These are phyloP conservation scores for Malus asiatica DNA, from an alignment of 306 rosid genomes.

Conservation along the genomic window DNA sequence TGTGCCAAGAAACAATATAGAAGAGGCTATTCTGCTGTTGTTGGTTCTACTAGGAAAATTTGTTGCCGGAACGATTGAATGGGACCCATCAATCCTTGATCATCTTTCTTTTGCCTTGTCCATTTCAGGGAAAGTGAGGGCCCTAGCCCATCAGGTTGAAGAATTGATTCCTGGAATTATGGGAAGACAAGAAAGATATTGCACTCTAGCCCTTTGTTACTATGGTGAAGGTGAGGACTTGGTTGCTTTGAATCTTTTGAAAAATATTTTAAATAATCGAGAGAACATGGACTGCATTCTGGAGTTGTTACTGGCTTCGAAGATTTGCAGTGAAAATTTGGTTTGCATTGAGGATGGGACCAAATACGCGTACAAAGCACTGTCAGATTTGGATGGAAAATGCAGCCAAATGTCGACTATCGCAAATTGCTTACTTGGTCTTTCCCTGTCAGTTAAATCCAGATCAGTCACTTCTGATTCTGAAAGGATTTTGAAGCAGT, in stretches of 20 bases:
- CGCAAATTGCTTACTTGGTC: slow-evolving; percentile 67
- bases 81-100: slow-evolving; percentile 77
- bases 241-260: slow-evolving; percentile 69
- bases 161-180: slow-evolving; percentile 65
- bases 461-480: slow-evolving; percentile 51
- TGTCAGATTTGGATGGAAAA: slow-evolving; percentile 43
- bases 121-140: slow-evolving; percentile 50
- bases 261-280: slow-evolving; percentile 48
- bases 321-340: slow-evolving; percentile 62
- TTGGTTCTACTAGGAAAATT: slow-evolving; percentile 52
- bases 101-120: slow-evolving; percentile 79
- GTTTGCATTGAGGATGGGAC: slow-evolving; percentile 62
- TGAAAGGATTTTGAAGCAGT: slow-evolving; percentile 48
- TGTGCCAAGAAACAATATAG: slow-evolving; percentile 78
- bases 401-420: slow-evolving; percentile 49
- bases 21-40: slow-evolving; percentile 82
- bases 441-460: slow-evolving; percentile 57
- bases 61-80: slow-evolving; percentile 37
- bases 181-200: slow-evolving; percentile 46
- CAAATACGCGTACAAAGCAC: slow-evolving; percentile 39
- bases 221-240: slow-evolving; percentile 52
- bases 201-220: slow-evolving; percentile 69
- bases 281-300: slow-evolving; percentile 41
- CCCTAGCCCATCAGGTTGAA: slow-evolving; percentile 63
- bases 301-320: slow-evolving; percentile 67